Evolutionary conservation across 2,329 filamentous ascomycete genomes (phyloP).

Genomic region (Colletotrichum spinosum): DNA sequence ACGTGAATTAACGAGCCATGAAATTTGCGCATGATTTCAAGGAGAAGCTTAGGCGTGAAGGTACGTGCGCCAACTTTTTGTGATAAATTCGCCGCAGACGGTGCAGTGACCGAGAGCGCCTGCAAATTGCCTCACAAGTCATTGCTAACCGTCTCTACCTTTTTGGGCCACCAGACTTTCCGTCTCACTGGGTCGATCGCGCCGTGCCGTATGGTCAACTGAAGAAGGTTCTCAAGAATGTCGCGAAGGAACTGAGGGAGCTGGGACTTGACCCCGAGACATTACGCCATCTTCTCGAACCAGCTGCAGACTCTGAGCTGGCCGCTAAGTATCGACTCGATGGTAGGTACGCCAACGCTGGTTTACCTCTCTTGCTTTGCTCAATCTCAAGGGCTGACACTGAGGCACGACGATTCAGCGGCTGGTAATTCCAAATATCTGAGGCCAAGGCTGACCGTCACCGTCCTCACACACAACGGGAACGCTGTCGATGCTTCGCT

Average conservation of each 20-base stretch:
- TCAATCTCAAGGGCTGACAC: not conserved
- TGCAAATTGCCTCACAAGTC: no score
- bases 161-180: constrained; percentile 63
- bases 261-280: constrained; percentile 80
- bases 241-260: constrained; percentile 76
- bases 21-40: constrained; percentile 88
- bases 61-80: constrained; percentile 43
- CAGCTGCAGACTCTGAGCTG: constrained; percentile 58
- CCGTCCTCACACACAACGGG: constrained; percentile 74
- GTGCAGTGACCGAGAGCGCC: no score
- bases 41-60: constrained; percentile 73
- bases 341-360: constrained; percentile 47
- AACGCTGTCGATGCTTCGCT: constrained; percentile 76
- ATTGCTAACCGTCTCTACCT: not conserved
- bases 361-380: not conserved
- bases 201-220: constrained; percentile 87
- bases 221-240: constrained; percentile 89
- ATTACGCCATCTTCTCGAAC: constrained; percentile 71
- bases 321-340: constrained; percentile 67
- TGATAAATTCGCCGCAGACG: not conserved
- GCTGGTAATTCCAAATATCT: constrained; percentile 59
- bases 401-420: constrained; percentile 41
- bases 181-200: constrained; percentile 76
- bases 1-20: constrained; percentile 61
- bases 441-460: constrained; percentile 76